Percentiles rank a stretch among this genome's conserved stretches.
These are phyloP conservation scores for Stevia rebaudiana DNA, from an alignment of 140 eudicot species.

Conservation along the genomic window DNA sequence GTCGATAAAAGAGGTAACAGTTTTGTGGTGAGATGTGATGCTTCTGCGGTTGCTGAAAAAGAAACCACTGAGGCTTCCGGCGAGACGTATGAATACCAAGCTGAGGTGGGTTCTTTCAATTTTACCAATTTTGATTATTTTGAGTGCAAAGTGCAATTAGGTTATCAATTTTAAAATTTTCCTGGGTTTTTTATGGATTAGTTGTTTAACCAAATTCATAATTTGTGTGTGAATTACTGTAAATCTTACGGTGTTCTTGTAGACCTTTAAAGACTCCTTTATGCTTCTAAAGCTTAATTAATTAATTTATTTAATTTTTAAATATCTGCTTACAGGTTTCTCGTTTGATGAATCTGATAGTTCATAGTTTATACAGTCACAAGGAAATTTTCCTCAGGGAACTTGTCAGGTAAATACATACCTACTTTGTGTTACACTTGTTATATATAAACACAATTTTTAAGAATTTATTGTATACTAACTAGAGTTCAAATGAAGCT, in stretches of 20 bases:
- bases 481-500: too few relatives aligned
- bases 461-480: too few relatives aligned
- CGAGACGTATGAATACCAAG: slow-evolving; percentile 83
- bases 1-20: slow-evolving; percentile 42
- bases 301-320: neutral
- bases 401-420: slow-evolving; percentile 73
- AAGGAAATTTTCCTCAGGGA: slow-evolving; percentile 94
- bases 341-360: slow-evolving; percentile 83
- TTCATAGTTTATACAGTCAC: slow-evolving; percentile 96
- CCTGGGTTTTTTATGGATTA: neutral
- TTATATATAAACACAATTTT: too few relatives aligned
- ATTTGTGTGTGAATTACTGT: neutral
- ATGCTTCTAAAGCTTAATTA: too few relatives aligned
- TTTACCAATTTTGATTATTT: neutral
- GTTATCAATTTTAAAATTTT: neutral
- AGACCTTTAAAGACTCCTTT: neutral
- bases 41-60: slow-evolving; percentile 77
- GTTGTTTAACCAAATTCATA: neutral
- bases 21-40: slow-evolving; percentile 73
- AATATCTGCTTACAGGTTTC: slow-evolving; percentile 60
- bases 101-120: slow-evolving; percentile 89
- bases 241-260: neutral
- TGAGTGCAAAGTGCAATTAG: neutral
- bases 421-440: neutral
- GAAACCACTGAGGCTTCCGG: slow-evolving; percentile 61